Base-by-base conservation (phyloP, 148 eudicot species). In the Cornus florida region DNA sequence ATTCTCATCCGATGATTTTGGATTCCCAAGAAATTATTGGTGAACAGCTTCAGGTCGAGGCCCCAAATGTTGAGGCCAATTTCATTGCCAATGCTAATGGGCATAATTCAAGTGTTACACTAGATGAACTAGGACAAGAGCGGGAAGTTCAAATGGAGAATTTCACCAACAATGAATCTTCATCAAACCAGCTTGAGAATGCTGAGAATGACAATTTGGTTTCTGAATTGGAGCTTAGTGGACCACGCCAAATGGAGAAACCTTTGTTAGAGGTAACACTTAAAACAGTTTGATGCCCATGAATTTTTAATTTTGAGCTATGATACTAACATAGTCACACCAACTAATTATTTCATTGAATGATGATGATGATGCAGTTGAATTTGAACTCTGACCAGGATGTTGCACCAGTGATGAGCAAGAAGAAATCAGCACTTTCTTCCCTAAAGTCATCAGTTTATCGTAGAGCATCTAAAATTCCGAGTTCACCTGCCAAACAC, bases 371-470 rank as follows among this genome's bases (percentile, higher is more conserved):
- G 35, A 57, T 75, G 53, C 67, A 82, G 83, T 79, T 83, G 85
- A 86, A 70, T 62, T 75, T 32, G 35, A 82, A 67, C 73, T 14
- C 78, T 22, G 62, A 72, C 12, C 80, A 83, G 71, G 88, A 84
- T 56, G 77, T 35, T 17, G 38, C 89, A 62, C 71, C 81, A 20
- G 75, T 80, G 67, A 23, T 75, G 43, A 80, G 80, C 60, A 89
- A 92, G 84, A 91, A 83, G 85, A 91, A 84, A 71, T 79, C 90
- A 22, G 88, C 86, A 75, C 75, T 86, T 74, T 84, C 94, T 77
- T 79, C 89, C 50, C 82, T 79, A 65, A 90, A 84, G 77, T 78
- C 90, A 28, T 66, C 88, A 72, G 67, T 86, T 75, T 79, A 81
- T 53, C 71, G 75, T 1, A 87, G 73, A 70, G 79, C 86, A 71